Evolutionary conservation across 805 yeast genomes (phyloP).

Genomic region (Naumovozyma dairenensis): DNA sequence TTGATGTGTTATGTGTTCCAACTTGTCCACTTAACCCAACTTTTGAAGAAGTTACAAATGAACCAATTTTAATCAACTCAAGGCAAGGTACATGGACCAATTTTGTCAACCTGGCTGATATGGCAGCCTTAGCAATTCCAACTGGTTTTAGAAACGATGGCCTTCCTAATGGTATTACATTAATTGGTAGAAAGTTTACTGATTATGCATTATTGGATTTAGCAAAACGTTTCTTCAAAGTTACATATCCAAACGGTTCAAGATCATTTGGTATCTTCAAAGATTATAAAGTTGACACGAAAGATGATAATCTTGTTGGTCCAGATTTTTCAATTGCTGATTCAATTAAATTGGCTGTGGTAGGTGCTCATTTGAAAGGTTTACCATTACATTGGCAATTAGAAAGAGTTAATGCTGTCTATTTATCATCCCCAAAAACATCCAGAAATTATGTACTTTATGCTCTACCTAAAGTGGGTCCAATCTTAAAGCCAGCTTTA

Average conservation of each 20-base stretch:
- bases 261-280: conserved; percentile 45
- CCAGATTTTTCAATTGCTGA: conserved; percentile 25
- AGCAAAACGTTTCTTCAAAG: conserved; percentile 60
- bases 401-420: conserved; percentile 68
- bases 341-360: conserved; percentile 73
- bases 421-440: conserved; percentile 57
- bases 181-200: conserved; percentile 70
- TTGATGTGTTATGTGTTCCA: conserved; percentile 80
- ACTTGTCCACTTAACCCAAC: conserved; percentile 92
- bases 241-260: conserved; percentile 33
- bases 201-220: conserved; percentile 83
- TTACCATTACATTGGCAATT: conserved; percentile 92
- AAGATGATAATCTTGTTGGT: conserved; percentile 14
- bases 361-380: conserved; percentile 89
- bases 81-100: conserved; percentile 97
- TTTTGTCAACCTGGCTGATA: conserved; percentile 87
- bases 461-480: conserved; percentile 75
- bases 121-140: conserved; percentile 87
- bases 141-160: conserved; percentile 84
- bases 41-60: conserved; percentile 56
- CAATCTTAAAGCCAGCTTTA: conserved; percentile 83
- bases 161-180: conserved; percentile 82
- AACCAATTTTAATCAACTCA: conserved; percentile 78
- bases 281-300: conserved; percentile 5
- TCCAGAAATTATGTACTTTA: conserved; percentile 63